Conservation (phyloP, 768 basidiomycete species). For the Amanita jacksonii region DNA sequence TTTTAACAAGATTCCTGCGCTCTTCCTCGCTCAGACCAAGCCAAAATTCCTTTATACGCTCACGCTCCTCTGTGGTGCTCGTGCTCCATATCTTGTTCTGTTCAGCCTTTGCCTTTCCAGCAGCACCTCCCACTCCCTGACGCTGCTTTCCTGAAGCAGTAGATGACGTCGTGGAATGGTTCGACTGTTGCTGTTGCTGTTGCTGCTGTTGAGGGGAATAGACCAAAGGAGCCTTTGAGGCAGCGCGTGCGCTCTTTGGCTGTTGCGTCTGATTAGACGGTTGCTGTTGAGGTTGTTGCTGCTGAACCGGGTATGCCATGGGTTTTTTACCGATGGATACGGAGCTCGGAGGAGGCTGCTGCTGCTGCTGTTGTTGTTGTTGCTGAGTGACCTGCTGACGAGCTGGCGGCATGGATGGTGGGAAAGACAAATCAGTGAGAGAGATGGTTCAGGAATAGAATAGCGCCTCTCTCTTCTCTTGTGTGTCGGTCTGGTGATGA, state of each 20-base stretch:
- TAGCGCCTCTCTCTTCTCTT: background rate
- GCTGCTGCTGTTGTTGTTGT: too few species aligned
- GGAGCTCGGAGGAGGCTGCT: constrained; percentile 52
- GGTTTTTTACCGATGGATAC: constrained; percentile 90
- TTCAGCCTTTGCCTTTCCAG: constrained; percentile 24
- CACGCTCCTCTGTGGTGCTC: constrained; percentile 84
- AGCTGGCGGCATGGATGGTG: constrained; percentile 22
- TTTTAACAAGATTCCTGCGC: constrained; percentile 84
- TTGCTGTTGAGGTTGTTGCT: constrained; percentile 22
- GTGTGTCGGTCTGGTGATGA: background rate
- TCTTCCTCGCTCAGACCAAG: constrained; percentile 87
- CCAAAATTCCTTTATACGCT: constrained; percentile 98
- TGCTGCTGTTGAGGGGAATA: constrained; percentile 30
- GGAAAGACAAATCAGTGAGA: background rate
- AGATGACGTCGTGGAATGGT: constrained; percentile 35
- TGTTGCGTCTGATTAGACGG: constrained; percentile 22
- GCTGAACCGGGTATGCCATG: constrained; percentile 59
- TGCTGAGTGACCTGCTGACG: constrained; percentile 24
- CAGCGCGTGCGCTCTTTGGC: constrained; percentile 36
- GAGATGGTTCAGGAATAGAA: too few species aligned
- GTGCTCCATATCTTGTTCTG: constrained; percentile 91
- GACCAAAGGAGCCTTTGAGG: constrained; percentile 36
- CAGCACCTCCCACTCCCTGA: constrained; percentile 26
- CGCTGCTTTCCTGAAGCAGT: constrained; percentile 23
- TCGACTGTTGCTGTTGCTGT: constrained; percentile 19